Base-by-base conservation (phyloP, 495 filamentous ascomycete species). In the Penicillium bialowiezense region DNA sequence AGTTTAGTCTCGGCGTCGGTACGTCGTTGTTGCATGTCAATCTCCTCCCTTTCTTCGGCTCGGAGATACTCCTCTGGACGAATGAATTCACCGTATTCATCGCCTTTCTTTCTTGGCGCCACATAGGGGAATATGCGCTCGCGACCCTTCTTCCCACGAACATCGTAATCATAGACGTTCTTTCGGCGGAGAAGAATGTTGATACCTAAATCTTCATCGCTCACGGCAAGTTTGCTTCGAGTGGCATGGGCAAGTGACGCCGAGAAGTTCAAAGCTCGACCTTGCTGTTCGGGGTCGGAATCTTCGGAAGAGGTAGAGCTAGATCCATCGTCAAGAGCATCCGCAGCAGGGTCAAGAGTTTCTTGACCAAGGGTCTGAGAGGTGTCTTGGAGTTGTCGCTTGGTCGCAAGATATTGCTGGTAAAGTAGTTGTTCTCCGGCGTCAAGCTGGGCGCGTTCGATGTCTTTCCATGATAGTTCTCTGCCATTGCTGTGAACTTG, bases 71-170 rank as follows among this genome's bases (percentile, higher is more conserved):
- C 93, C 48, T 97, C 93, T 1, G 92, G 90, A 38, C 90, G 78
- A 56, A 97, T 95, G 44, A 92, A 71, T 52, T 97, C 95, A 35
- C 93, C 93, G 60, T 90, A 97, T 50, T 96, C 91, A 65, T 97
- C 95, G 9, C 75, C 80, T 19, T 90, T 85, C 64, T 85, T 86
- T 50, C 90, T 76, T 28, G 88, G 80, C 29, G 88, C 81, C 13
- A 92, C 84, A 39, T 91, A 86, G 0, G 93, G 93, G 55, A 95
- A 97, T 81, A 93, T 89, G 52, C 88, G 84, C 56, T 98, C 95
- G 26, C 91, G 78, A 15, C 93, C 95, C 64, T 90, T 96, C 59
- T 95, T 95, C 13, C 86, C 86, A n/a, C 88, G 80, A 6, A 97
- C 88, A 58, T 96, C 90, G 50, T 86, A 99, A 64, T 99, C 93